Conservation (phyloP, 2,329 filamentous ascomycete genomes). For the Sordariomycetes sp. region DNA sequence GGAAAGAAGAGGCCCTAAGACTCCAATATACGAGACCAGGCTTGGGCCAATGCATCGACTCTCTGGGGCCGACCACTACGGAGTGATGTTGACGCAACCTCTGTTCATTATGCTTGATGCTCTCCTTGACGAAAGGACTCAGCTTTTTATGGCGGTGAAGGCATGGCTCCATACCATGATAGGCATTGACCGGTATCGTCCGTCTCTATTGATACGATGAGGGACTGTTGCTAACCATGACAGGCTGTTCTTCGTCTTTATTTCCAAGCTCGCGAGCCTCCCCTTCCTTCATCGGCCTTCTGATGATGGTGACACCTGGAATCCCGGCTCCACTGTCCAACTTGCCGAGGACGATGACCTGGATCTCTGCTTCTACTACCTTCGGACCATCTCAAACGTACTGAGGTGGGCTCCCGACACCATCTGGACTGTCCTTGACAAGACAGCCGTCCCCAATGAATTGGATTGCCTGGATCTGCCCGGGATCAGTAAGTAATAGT, state of each 20-base stretch:
- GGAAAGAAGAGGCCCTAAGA: slow-evolving; percentile 39
- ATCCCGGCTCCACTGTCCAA: neutral
- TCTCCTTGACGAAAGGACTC: slow-evolving; percentile 60
- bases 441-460: slow-evolving; percentile 41
- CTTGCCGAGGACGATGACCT: slow-evolving; percentile 52
- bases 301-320: neutral
- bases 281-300: slow-evolving; percentile 30
- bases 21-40: slow-evolving; percentile 20
- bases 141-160: slow-evolving; percentile 65
- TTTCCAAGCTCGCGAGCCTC: slow-evolving; percentile 45
- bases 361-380: slow-evolving; percentile 67
- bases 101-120: slow-evolving; percentile 74
- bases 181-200: slow-evolving; percentile 47
- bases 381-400: slow-evolving; percentile 64
- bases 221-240: neutral
- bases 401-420: slow-evolving; percentile 57
- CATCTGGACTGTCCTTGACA: slow-evolving; percentile 61
- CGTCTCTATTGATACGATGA: neutral
- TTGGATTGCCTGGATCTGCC: slow-evolving; percentile 31
- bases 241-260: slow-evolving; percentile 52
- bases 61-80: slow-evolving; percentile 50
- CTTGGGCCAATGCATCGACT: slow-evolving; percentile 22
- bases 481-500: slow-evolving; percentile 38
- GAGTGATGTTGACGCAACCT: slow-evolving; percentile 69
- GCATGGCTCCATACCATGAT: slow-evolving; percentile 66